Conservation (phyloP, 805 yeast species). For the Suhomyces prunicola region DNA sequence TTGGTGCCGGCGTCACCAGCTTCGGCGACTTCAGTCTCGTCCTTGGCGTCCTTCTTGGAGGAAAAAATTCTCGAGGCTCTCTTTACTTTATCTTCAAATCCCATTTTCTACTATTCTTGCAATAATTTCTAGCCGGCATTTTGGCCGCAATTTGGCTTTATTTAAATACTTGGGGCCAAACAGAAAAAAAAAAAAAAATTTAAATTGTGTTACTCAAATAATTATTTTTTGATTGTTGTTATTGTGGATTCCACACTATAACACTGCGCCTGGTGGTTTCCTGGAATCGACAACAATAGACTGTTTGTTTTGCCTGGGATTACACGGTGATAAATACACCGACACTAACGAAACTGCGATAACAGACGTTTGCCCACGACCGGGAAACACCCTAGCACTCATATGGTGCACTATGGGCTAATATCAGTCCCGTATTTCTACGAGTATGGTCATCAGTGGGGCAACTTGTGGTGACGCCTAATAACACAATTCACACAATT, state of each 20-base stretch:
- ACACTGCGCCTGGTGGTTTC: neutral
- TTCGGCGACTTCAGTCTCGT: conserved; percentile 12
- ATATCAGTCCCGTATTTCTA: neutral
- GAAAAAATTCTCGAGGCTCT: conserved; percentile 37
- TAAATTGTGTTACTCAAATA: neutral
- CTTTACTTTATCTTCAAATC: conserved; percentile 36
- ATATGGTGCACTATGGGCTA: too few relatives aligned
- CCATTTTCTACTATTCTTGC: conserved; percentile 18
- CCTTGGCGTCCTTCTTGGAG: conserved; percentile 15
- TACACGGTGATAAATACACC: neutral
- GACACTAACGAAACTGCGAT: neutral
- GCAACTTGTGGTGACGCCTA: neutral
- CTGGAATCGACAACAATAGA: neutral
- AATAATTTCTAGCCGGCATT: neutral
- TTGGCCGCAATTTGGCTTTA: neutral
- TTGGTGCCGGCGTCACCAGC: conserved; percentile 8
- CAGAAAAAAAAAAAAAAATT: neutral
- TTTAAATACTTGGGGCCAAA: neutral
- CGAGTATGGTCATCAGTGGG: neutral
- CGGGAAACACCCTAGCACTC: neutral
- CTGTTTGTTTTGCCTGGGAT: neutral
- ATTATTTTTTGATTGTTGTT: neutral
- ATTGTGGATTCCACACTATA: neutral
- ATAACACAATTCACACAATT: neutral
- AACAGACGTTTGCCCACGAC: neutral